Conservation (phyloP, 352 stramenopile species). For the Elongisporangium anandrum region DNA sequence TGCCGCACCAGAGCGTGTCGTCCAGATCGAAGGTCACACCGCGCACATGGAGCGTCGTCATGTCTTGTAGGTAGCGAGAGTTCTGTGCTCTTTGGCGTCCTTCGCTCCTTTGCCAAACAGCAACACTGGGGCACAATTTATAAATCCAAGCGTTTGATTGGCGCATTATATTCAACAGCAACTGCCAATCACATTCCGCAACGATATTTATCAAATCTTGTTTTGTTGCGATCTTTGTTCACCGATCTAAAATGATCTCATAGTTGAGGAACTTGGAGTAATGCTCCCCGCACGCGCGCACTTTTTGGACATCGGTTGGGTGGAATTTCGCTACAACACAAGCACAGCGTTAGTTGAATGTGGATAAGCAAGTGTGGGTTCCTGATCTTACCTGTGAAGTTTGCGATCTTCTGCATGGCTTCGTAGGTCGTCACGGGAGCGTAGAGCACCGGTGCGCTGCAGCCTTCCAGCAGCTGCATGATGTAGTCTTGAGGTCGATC, state of each 20-base stretch:
- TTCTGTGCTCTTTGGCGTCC: background rate
- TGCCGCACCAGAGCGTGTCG: conserved; percentile 72
- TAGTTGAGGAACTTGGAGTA: conserved; percentile 85
- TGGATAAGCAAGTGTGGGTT: background rate
- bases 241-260: conserved; percentile 60
- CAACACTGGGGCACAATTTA: background rate
- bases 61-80: background rate
- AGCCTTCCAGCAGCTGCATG: conserved; percentile 64
- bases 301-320: conserved; percentile 73
- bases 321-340: conserved; percentile 80
- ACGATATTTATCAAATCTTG: background rate
- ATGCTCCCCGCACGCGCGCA: conserved; percentile 77
- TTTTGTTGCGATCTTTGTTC: conserved; percentile 1
- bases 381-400: conserved; percentile 54
- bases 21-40: conserved; percentile 78
- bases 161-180: background rate
- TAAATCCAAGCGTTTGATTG: background rate
- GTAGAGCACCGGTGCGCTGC: conserved; percentile 69
- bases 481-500: conserved; percentile 79
- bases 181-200: background rate
- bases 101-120: background rate
- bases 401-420: conserved; percentile 78
- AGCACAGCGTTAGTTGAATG: conserved; percentile 2
- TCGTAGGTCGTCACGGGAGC: conserved; percentile 71
- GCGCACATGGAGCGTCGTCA: conserved; percentile 15